Base-by-base conservation (phyloP, 192 early-diverging fungal species). In the Coemansia sp. region DNA sequence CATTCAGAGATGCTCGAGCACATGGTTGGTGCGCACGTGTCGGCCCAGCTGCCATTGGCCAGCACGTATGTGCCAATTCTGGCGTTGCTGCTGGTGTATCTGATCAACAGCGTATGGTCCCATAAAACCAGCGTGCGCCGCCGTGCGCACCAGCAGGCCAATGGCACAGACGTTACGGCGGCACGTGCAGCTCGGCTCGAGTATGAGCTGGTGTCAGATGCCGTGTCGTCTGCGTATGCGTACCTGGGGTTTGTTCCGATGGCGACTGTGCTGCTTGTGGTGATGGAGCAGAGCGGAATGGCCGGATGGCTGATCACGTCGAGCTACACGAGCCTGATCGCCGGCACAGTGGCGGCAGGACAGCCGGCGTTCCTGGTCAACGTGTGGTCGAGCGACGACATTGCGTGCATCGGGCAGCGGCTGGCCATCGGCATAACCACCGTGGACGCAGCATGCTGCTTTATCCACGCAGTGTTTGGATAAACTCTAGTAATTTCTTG, bases 231-330 rank as follows among this genome's bases (percentile, higher is more conserved):
- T 0, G 25, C 68, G 11, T 64, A 61, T 59, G 54, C 62, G 42
- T 49, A 64, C 22, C 55, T 80, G 65, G 59, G 38, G 17, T 51
- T 80, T 10, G 17, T 80, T 5, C 71, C 77, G 8, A 58, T 74
- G 61, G 51, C 72, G 10, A 44, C 52, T 1, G 17, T 67, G 22
- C 51, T 74, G 34, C 49, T 80, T 19, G 66, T 69, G 0, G 59
- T 74, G 23, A 70, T 80, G 71, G 77, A 80, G 62, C 54, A 68
- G n/a, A 71, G 72, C 23, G 77, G 71, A 7, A 57, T 66, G 31
- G 68, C 71, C 0, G 44, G 58, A 20, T 74, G 77, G 77, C 37
- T 80, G 42, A 62, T 80, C 5, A 53, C 55, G 15, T 46, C 62
- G 4, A 53, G 77, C 65, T 80, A 80, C 68, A 68, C 66, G 1